Evolutionary conservation across 2,329 filamentous ascomycete genomes (phyloP), one percentile per base, ranked within the genome.

Genomic region (Ascochyta koolunga): DNA sequence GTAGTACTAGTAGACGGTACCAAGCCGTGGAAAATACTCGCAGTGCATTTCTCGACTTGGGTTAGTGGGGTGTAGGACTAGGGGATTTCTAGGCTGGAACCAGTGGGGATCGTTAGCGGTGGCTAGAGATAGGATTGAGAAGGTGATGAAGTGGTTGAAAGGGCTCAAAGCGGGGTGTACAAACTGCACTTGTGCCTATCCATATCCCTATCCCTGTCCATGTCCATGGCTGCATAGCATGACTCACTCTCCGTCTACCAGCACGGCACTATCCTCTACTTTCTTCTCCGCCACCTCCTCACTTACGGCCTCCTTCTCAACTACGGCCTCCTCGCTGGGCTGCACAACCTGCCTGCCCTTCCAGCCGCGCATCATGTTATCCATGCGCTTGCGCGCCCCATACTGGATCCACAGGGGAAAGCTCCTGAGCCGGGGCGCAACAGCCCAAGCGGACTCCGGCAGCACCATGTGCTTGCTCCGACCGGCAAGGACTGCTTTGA

Each of bases 391-490:
- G 58, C 86, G 75, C 53, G 83, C n/a, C 15, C 72, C 66, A 61
- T 82, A 78, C 73, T 86, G 79, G 66, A 86, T 79, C 87, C 87
- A 90, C 62, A 84, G 75, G n/a, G 88, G 87, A 61, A 85, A 71
- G 0, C 75, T 79, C 29, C 83, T 77, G 2, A 81, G 10, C 50
- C 63, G 65, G n/a, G 70, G 68, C 19, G 72, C 66, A 52, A 72
- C 18, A 2, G 57, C 52, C 73, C 71, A 76, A 11, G 51, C 50
- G 22, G 58, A 78, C 75, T 49, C 77, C 0, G 87, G 87, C 47
- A 84, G 37, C 19, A 85, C 62, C 18, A 89, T 68, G 71, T 86
- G 81, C 1, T 81, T 82, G 66, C 83, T 86, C 56, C 78, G 72
- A 1, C 86, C 86, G 1, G 64, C 77, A 33, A 88, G 64, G 6